Conservation (phyloP, 1,284 basidiomycete species). For the Ustilago cynodontis region DNA sequence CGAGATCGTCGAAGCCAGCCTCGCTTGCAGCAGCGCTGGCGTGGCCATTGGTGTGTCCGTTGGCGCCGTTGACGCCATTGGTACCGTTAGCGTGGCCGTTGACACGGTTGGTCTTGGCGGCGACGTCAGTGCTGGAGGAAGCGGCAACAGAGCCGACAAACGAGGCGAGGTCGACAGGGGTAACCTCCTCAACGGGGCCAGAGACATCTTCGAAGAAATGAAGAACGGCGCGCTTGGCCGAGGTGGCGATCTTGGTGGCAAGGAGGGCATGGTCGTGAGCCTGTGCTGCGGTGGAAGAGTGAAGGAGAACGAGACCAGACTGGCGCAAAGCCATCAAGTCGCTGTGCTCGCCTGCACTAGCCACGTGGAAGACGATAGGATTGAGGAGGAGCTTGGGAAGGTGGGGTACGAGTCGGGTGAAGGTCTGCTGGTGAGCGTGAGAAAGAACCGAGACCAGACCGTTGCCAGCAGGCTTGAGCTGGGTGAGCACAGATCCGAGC, state of each 20-base stretch:
- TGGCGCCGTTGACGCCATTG: conserved; percentile 69
- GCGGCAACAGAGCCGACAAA: conserved; percentile 47
- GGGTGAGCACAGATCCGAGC: conserved; percentile 46
- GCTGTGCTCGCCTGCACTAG: conserved; percentile 73
- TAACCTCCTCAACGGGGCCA: conserved; percentile 65
- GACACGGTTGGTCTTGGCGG: conserved; percentile 69
- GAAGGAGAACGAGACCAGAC: conserved; percentile 76
- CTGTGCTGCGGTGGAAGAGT: conserved; percentile 77
- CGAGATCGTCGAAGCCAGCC: conserved; percentile 50
- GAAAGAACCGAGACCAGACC: conserved; percentile 57
- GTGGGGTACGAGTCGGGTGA: conserved; percentile 63
- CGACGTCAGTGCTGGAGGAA: conserved; percentile 66
- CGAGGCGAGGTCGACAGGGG: conserved; percentile 63
- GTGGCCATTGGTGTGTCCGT: conserved; percentile 49
- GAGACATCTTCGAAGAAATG: conserved; percentile 79
- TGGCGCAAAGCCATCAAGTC: conserved; percentile 76
- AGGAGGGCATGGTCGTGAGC: conserved; percentile 81
- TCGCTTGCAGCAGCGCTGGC: conserved; percentile 43
- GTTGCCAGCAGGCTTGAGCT: conserved; percentile 50
- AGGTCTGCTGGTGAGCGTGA: conserved; percentile 51
- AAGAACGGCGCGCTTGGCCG: conserved; percentile 78
- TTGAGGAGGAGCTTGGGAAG: conserved; percentile 58
- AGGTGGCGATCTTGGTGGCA: conserved; percentile 77
- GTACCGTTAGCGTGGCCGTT: conserved; percentile 68
- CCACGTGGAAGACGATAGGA: conserved; percentile 63